Percentiles rank a stretch among this genome's conserved stretches.
Conservation (phyloP, 371 early-diverging fungal species). For the Globomyces sp. region DNA sequence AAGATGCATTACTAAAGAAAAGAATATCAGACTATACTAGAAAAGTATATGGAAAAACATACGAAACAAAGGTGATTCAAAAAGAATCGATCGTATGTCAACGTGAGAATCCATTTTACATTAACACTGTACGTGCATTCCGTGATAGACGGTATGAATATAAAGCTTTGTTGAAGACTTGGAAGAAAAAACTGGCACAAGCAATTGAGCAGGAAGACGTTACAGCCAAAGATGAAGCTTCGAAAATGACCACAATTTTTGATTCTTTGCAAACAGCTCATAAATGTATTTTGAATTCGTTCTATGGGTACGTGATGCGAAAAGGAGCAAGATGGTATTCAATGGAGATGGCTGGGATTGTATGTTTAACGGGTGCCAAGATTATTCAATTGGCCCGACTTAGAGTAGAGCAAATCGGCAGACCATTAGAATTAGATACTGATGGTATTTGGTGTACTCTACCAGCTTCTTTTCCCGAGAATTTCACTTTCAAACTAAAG, state of each 20-base stretch:
- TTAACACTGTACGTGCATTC: constrained; percentile 96
- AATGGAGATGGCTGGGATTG: constrained; percentile 99
- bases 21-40: constrained; percentile 86
- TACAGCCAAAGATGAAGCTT: constrained; percentile 79
- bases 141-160: constrained; percentile 99
- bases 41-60: constrained; percentile 86
- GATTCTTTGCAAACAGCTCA: constrained; percentile 99
- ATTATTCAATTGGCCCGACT: constrained; percentile 97
- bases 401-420: constrained; percentile 92
- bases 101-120: constrained; percentile 98
- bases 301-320: constrained; percentile 99
- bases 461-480: constrained; percentile 92
- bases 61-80: constrained; percentile 76
- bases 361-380: constrained; percentile 94
- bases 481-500: constrained; percentile 76
- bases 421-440: constrained; percentile 98
- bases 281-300: constrained; percentile 93
- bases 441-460: constrained; percentile 99
- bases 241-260: constrained; percentile 92
- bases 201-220: constrained; percentile 65
- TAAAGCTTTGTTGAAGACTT: constrained; percentile 89
- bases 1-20: constrained; percentile 70
- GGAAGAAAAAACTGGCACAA: constrained; percentile 81
- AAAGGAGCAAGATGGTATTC: constrained; percentile 99
- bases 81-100: constrained; percentile 95